A percentile compares a stretch with the other conserved stretches of the same genome.
Conservation (phyloP, 257 asterid genomes). For the Rehmannia glutinosa region DNA sequence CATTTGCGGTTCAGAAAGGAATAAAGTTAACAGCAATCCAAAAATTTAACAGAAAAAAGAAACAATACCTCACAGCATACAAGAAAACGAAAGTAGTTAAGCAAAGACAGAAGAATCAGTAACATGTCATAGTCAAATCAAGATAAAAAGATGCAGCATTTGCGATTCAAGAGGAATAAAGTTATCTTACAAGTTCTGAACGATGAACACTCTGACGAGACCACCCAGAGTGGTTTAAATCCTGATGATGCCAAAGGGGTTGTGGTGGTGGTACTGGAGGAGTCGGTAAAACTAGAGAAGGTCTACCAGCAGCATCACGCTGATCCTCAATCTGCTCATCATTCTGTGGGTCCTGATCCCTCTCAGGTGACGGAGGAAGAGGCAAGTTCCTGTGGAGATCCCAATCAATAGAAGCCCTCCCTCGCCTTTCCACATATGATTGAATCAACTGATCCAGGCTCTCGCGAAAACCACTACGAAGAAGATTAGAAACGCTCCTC, state of each 20-base stretch:
- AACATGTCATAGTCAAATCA: neutral
- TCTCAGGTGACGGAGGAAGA: conserved; percentile 65
- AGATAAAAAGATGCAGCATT: neutral
- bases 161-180: neutral
- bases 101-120: neutral
- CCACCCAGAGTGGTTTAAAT: conserved; percentile 77
- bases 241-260: conserved; percentile 94
- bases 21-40: too few species aligned
- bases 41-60: neutral
- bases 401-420: conserved; percentile 77
- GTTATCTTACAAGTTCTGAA: conserved; percentile 65
- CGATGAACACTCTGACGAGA: conserved; percentile 79
- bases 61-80: neutral
- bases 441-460: conserved; percentile 92
- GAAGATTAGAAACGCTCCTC: conserved; percentile 98
- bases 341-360: conserved; percentile 50
- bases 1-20: neutral
- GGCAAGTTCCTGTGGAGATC: conserved; percentile 78
- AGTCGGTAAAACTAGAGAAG: conserved; percentile 63
- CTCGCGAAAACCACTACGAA: conserved; percentile 92
- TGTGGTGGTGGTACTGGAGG: conserved; percentile 91
- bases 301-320: conserved; percentile 51
- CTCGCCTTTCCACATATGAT: conserved; percentile 84
- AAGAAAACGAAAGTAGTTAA: neutral
- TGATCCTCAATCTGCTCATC: conserved; percentile 60